phyloP scores from a whole-genome alignment of 441 rosid genomes.

The Mallotus japonicus region DNA sequence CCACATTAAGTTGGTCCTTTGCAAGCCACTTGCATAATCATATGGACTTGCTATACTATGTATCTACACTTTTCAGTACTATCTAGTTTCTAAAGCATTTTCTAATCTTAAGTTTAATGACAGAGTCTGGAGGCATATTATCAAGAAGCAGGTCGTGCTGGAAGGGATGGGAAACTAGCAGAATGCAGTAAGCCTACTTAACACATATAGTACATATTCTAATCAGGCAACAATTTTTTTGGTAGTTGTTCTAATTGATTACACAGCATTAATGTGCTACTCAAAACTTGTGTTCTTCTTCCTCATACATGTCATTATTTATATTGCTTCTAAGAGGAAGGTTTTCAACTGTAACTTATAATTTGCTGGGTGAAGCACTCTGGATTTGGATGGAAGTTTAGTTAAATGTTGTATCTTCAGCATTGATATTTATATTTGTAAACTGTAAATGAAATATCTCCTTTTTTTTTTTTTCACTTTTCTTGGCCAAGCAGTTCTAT shows the following conservation, averaged over 20 bases:
- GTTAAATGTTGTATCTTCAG: not conserved
- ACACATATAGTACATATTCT: not conserved
- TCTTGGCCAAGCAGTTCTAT: constrained; percentile 49
- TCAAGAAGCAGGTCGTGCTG: constrained; percentile 99
- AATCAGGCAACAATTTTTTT: not conserved
- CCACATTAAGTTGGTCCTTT: constrained; percentile 6
- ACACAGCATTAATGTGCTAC: not conserved
- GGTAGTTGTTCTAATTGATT: not conserved
- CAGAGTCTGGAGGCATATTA: constrained; percentile 95
- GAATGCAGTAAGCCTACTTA: constrained; percentile 65
- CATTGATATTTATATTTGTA: not conserved
- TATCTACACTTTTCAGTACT: not conserved
- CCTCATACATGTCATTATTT: not conserved
- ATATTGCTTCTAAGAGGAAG: not conserved
- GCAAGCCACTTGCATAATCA: not conserved
- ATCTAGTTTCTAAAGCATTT: constrained; percentile 7
- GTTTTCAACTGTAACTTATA: not conserved
- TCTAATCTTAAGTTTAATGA: constrained; percentile 20
- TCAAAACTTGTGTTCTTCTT: constrained; percentile 1
- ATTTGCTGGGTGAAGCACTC: not conserved
- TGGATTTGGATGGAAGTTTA: not conserved
- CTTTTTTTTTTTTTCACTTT: not conserved
- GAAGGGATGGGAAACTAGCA: constrained; percentile 88
- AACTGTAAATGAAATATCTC: not conserved
- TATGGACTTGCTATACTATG: not conserved